Conservation (phyloP, 1,284 basidiomycete genomes). For the Puccinia triticina region DNA sequence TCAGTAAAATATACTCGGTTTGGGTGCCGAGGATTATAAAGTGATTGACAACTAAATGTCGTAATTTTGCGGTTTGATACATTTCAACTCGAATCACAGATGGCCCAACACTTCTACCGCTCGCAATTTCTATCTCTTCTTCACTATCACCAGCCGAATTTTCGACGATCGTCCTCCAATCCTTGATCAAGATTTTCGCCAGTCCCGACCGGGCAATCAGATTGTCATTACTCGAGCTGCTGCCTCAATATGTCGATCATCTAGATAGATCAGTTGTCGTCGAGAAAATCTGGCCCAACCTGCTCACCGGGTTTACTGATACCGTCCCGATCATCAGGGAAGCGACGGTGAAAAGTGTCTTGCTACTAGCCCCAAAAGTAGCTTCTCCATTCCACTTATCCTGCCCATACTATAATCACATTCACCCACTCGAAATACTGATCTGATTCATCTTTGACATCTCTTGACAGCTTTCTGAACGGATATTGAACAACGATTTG, state of each 20-base stretch:
- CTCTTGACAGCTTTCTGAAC: conserved; percentile 66
- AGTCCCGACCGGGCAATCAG: conserved; percentile 88
- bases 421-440: not conserved
- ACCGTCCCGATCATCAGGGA: conserved; percentile 91
- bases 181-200: conserved; percentile 79
- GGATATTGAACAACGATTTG: conserved; percentile 94
- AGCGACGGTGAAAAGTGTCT: conserved; percentile 86
- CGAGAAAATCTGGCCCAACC: conserved; percentile 88
- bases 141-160: conserved; percentile 73
- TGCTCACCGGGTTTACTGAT: conserved; percentile 87
- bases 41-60: conserved; percentile 67
- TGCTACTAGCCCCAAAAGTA: conserved; percentile 81
- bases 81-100: conserved; percentile 25
- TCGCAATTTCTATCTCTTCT: conserved; percentile 48
- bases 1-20: not conserved
- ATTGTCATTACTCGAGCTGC: conserved; percentile 86
- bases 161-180: conserved; percentile 70
- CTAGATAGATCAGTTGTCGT: conserved; percentile 80
- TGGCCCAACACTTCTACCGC: conserved; percentile 48
- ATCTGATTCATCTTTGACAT: not conserved
- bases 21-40: conserved; percentile 56
- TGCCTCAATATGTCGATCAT: conserved; percentile 81
- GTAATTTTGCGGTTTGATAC: conserved; percentile 66
- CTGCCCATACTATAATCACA: not conserved
- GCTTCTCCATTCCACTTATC: not conserved